phyloP scores from a whole-genome alignment of 768 basidiomycete species.

The Leccinum variicolor region DNA sequence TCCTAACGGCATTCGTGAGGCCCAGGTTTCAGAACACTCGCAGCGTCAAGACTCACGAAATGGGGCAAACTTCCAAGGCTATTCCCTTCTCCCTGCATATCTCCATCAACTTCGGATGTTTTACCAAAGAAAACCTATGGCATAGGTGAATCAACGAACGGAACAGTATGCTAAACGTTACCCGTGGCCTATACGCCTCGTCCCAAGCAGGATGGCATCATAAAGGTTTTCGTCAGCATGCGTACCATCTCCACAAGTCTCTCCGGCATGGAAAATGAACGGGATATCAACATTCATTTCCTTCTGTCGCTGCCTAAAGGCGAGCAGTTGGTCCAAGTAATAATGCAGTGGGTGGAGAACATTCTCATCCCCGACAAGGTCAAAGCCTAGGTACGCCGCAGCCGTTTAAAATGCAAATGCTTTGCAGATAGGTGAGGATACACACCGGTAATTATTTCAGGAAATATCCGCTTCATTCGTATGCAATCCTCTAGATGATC shows the following conservation, averaged over 20 bases:
- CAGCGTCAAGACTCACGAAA: slow-evolving; percentile 53
- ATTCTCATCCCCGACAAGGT: slow-evolving; percentile 79
- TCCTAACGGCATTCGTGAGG: slow-evolving; percentile 38
- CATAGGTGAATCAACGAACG: background rate
- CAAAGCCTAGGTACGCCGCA: slow-evolving; percentile 52
- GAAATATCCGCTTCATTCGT: slow-evolving; percentile 67
- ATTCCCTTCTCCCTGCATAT: slow-evolving; percentile 62
- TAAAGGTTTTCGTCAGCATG: slow-evolving; percentile 69
- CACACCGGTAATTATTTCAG: slow-evolving; percentile 65
- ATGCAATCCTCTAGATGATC: slow-evolving; percentile 77
- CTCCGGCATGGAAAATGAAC: slow-evolving; percentile 78
- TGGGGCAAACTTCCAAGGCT: slow-evolving; percentile 73
- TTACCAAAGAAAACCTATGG: slow-evolving; percentile 65
- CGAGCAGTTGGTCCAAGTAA: slow-evolving; percentile 58
- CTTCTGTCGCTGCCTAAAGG: slow-evolving; percentile 54
- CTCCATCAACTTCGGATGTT: slow-evolving; percentile 71
- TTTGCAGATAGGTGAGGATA: background rate
- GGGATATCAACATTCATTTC: slow-evolving; percentile 59
- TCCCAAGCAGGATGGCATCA: slow-evolving; percentile 74
- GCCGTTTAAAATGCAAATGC: background rate
- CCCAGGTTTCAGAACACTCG: background rate
- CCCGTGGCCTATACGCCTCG: slow-evolving; percentile 83
- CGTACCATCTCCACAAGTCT: slow-evolving; percentile 75
- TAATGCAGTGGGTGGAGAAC: slow-evolving; percentile 53
- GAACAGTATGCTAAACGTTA: slow-evolving; percentile 22